Percentiles rank a stretch among this genome's conserved stretches.
Evolutionary conservation across 1,284 basidiomycete species (phyloP).

Genomic region (Inonotus obliquus): DNA sequence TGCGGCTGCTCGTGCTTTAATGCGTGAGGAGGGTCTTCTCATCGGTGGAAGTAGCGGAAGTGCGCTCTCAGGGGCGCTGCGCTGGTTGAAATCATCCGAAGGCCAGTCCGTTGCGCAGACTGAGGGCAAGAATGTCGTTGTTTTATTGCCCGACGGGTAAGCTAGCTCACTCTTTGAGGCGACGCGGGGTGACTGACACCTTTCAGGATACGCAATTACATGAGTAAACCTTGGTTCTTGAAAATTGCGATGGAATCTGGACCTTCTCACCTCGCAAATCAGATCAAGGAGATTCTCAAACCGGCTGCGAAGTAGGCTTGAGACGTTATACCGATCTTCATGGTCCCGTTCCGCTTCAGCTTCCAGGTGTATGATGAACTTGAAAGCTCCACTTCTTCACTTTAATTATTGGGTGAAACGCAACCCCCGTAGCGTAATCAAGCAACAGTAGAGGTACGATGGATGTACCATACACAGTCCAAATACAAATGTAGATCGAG

Average conservation of each 20-base stretch:
- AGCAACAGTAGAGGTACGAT: background rate
- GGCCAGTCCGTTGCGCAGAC: conserved; percentile 68
- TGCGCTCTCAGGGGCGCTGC: conserved; percentile 72
- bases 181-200: background rate
- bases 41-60: conserved; percentile 93
- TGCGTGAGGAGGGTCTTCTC: conserved; percentile 83
- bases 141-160: conserved; percentile 87
- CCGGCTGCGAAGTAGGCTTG: background rate
- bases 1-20: conserved; percentile 69
- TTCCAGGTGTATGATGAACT: background rate
- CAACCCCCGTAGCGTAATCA: background rate
- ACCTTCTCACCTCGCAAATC: conserved; percentile 45
- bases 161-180: conserved; percentile 24
- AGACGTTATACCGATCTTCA: background rate
- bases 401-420: background rate
- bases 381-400: no score
- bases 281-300: conserved; percentile 43
- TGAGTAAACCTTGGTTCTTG: conserved; percentile 88
- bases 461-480: background rate
- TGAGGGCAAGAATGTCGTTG: conserved; percentile 80
- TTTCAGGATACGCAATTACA: conserved; percentile 86
- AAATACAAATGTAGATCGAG: background rate
- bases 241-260: conserved; percentile 55
- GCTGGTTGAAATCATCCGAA: conserved; percentile 69
- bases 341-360: background rate